phyloP scores from a whole-genome alignment of 768 basidiomycete genomes.

The Podaxis sp. region DNA sequence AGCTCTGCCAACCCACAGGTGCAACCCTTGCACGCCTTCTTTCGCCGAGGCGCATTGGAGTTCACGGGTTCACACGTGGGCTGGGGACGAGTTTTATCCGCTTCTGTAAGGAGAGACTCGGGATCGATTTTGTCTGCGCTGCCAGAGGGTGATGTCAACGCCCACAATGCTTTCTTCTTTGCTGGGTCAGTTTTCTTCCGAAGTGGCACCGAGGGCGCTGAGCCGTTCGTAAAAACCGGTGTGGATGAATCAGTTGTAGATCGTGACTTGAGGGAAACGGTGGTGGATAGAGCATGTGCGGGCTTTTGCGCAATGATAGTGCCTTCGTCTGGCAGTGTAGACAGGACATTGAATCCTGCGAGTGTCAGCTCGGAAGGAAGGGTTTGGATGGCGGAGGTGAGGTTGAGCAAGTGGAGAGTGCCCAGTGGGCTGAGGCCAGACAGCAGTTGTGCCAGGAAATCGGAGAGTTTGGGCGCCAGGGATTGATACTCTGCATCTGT shows the following conservation, averaged over 20 bases:
- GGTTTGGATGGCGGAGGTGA: constrained; percentile 40
- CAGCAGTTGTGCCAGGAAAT: constrained; percentile 61
- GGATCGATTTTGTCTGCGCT: constrained; percentile 77
- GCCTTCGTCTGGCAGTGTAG: constrained; percentile 36
- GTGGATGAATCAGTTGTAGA: constrained; percentile 38
- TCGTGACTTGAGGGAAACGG: constrained; percentile 43
- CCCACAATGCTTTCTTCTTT: constrained; percentile 89
- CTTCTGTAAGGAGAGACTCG: constrained; percentile 78
- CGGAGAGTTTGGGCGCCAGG: constrained; percentile 50
- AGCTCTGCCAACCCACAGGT: constrained; percentile 95
- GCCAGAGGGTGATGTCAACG: constrained; percentile 56
- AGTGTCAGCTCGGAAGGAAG: constrained; percentile 62
- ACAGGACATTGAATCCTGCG: constrained; percentile 64
- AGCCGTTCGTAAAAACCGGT: constrained; percentile 21
- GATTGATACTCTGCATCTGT: constrained; percentile 59
- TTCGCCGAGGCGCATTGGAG: constrained; percentile 57
- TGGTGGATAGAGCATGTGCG: constrained; percentile 37
- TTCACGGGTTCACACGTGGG: constrained; percentile 73
- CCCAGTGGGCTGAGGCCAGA: constrained; percentile 65
- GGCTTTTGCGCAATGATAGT: constrained; percentile 74
- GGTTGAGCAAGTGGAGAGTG: constrained; percentile 63
- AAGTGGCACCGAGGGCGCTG: constrained; percentile 37
- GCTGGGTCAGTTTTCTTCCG: constrained; percentile 60
- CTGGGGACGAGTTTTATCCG: constrained; percentile 77
- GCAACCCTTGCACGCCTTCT: constrained; percentile 95